Conservation (phyloP, 331 rosid species). For the Prunus yedoensis region DNA sequence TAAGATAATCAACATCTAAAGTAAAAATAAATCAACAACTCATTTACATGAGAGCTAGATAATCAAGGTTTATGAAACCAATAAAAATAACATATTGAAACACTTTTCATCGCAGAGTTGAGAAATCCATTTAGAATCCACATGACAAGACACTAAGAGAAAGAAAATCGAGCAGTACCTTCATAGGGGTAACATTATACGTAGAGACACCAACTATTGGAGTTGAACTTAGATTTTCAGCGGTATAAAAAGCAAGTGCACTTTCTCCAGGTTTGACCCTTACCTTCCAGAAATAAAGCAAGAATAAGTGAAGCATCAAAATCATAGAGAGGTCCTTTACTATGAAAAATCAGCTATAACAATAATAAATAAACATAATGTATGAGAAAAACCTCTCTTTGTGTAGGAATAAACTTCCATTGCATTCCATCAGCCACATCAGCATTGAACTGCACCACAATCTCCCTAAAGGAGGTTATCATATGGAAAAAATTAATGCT, state of each 20-base stretch:
- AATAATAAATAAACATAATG: background rate
- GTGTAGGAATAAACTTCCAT: conserved; percentile 94
- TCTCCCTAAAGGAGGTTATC: conserved; percentile 58
- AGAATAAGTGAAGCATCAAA: conserved; percentile 15
- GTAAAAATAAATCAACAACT: background rate
- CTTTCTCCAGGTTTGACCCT: conserved; percentile 97
- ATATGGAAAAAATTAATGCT: conserved; percentile 2
- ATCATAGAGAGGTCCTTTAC: background rate
- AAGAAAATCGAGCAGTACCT: conserved; percentile 50
- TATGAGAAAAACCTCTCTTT: conserved; percentile 71
- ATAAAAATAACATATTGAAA: background rate
- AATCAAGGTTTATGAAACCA: background rate
- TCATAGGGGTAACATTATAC: conserved; percentile 94
- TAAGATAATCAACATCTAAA: background rate
- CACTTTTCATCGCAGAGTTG: background rate
- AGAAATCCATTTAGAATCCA: background rate
- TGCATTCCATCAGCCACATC: conserved; percentile 96
- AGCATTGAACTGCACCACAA: conserved; percentile 96
- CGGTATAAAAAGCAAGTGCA: conserved; percentile 96
- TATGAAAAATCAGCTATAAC: too few relatives aligned
- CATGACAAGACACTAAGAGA: conserved; percentile 7
- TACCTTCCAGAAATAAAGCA: conserved; percentile 50
- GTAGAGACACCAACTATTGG: conserved; percentile 96
- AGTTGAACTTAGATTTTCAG: conserved; percentile 83
- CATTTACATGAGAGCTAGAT: background rate